A percentile compares a stretch with the other conserved stretches of the same genome.
These are phyloP conservation scores for Prunus davidiana DNA, from an alignment of 306 rosid genomes.

Conservation along the genomic window DNA sequence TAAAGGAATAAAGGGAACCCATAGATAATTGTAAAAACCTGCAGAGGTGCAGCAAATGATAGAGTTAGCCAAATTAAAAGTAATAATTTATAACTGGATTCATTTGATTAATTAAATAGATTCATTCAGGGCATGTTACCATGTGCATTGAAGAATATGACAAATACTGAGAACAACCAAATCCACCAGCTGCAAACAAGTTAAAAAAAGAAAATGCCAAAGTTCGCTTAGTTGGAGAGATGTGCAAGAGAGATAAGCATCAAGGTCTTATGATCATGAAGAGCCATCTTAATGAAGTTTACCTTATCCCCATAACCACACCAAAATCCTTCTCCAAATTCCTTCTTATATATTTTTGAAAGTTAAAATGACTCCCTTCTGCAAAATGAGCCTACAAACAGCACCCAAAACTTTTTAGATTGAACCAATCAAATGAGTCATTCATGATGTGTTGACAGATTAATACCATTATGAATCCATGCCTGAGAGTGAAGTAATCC, in stretches of 20 bases:
- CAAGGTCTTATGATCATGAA: no score
- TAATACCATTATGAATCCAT: slow-evolving; percentile 58
- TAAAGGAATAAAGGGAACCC: slow-evolving; percentile 61
- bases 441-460: neutral
- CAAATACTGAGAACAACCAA: slow-evolving; percentile 43
- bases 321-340: slow-evolving; percentile 54
- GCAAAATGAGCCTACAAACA: slow-evolving; percentile 49
- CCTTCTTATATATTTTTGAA: slow-evolving; percentile 47
- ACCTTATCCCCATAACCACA: slow-evolving; percentile 54
- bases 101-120: neutral
- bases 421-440: neutral
- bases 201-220: neutral
- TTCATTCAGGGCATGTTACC: slow-evolving; percentile 28
- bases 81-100: neutral
- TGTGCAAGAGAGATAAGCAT: neutral
- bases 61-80: neutral
- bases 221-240: neutral
- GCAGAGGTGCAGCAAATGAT: slow-evolving; percentile 2
- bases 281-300: neutral
- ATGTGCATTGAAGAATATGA: slow-evolving; percentile 50
- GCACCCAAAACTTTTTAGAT: neutral
- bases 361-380: slow-evolving; percentile 51
- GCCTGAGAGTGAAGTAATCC: slow-evolving; percentile 61
- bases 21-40: slow-evolving; percentile 42
- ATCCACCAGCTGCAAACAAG: slow-evolving; percentile 63